Percentiles rank a stretch among this genome's conserved stretches.
Evolutionary conservation across 2,329 filamentous ascomycete species (phyloP).

Genomic region (Ceratocystis diversiconidia): DNA sequence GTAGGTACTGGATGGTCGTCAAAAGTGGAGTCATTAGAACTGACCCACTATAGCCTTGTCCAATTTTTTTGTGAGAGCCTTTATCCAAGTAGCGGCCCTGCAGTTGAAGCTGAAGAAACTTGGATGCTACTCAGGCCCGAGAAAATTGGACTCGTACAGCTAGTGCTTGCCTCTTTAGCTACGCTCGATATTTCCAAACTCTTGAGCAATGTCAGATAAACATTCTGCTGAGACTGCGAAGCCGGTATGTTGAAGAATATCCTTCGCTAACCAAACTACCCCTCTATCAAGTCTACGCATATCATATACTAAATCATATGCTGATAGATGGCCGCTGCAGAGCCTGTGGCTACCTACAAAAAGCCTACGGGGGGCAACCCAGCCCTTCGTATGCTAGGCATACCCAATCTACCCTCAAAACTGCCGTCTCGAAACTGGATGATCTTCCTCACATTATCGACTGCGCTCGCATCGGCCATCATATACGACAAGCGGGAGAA

Average conservation of each 20-base stretch:
- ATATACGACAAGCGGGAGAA: conserved; percentile 90
- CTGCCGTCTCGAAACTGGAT: conserved; percentile 95
- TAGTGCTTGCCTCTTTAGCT: background rate
- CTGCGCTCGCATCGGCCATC: conserved; percentile 63
- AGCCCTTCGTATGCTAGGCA: conserved; percentile 63
- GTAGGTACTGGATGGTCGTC: background rate
- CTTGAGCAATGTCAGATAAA: background rate
- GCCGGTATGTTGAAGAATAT: background rate
- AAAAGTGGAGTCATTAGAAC: background rate
- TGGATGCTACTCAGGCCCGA: background rate
- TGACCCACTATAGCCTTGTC: conserved; percentile 9
- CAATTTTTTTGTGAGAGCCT: conserved; percentile 4
- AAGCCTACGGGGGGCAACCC: conserved; percentile 39
- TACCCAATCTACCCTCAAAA: conserved; percentile 69
- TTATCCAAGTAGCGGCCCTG: background rate
- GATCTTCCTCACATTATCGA: conserved; percentile 75
- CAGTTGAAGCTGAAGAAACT: background rate
- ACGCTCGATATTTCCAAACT: too few relatives aligned
- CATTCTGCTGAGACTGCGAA: background rate
- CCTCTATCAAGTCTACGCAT: background rate
- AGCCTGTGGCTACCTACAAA: conserved; percentile 12
- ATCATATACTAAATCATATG: background rate
- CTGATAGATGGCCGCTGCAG: conserved; percentile 2
- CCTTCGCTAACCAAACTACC: background rate
- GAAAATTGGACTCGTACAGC: background rate